Conservation (phyloP, 495 filamentous ascomycete species). For the Astrothelium macrocarpum region DNA sequence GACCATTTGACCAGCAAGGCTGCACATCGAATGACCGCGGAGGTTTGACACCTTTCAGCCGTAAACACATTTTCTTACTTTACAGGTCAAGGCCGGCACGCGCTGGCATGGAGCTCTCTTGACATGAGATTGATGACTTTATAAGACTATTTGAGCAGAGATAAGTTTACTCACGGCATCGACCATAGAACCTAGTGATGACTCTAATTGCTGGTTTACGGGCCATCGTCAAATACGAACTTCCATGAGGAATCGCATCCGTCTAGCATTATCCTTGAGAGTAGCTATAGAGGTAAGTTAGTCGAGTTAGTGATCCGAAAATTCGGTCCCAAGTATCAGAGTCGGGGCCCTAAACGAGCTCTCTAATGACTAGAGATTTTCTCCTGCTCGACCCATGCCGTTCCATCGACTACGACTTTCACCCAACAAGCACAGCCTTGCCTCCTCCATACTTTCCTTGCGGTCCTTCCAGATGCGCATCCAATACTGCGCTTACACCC, state of each 20-base stretch:
- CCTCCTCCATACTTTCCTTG: constrained; percentile 32
- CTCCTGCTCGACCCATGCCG: too few relatives aligned
- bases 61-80: neutral
- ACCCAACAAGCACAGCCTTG: constrained; percentile 28
- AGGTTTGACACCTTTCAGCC: neutral
- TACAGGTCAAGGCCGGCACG: neutral
- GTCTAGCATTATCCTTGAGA: too few relatives aligned
- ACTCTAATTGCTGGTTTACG: too few relatives aligned
- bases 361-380: too few relatives aligned
- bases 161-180: neutral
- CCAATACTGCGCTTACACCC: constrained; percentile 31
- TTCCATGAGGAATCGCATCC: too few relatives aligned
- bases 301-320: too few relatives aligned
- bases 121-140: neutral
- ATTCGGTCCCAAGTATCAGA: too few relatives aligned
- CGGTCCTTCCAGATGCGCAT: constrained; percentile 34
- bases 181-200: too few relatives aligned
- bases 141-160: neutral
- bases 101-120: neutral
- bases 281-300: too few relatives aligned
- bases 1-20: neutral
- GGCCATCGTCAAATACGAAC: too few relatives aligned
- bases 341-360: too few relatives aligned
- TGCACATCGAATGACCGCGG: neutral
- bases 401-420: too few relatives aligned